A percentile compares a stretch with the other conserved stretches of the same genome.
Evolutionary conservation across 768 basidiomycete genomes (phyloP).

Genomic region (Artomyces pyxidatus): DNA sequence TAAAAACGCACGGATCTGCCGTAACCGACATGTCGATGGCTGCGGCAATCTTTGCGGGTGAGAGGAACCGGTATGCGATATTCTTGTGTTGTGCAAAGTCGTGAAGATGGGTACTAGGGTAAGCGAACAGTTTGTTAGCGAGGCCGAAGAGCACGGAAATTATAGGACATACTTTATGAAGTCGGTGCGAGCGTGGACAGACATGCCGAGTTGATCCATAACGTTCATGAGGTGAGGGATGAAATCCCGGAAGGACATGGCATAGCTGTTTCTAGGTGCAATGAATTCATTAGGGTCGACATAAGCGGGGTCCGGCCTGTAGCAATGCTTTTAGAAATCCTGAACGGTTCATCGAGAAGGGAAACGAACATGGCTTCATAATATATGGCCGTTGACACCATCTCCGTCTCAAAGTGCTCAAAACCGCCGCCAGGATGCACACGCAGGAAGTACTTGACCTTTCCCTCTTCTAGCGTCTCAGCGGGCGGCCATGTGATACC

Average conservation of each 20-base stretch:
- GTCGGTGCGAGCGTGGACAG: constrained; percentile 70
- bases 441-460: constrained; percentile 75
- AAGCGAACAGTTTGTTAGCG: not conserved
- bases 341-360: not conserved
- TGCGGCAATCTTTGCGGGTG: constrained; percentile 68
- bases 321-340: constrained; percentile 1
- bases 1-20: constrained; percentile 72
- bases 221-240: constrained; percentile 74
- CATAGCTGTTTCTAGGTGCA: constrained; percentile 75
- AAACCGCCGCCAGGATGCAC: constrained; percentile 81
- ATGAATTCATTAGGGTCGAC: constrained; percentile 75
- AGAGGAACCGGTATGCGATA: constrained; percentile 85
- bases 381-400: constrained; percentile 72
- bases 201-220: constrained; percentile 80
- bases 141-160: constrained; percentile 4
- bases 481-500: constrained; percentile 74
- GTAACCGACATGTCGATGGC: constrained; percentile 88
- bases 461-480: constrained; percentile 55
- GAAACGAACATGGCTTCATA: constrained; percentile 72
- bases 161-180: constrained; percentile 60
- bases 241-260: constrained; percentile 77
- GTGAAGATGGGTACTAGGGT: constrained; percentile 72
- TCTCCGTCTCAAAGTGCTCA: constrained; percentile 80
- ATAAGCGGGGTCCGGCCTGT: constrained; percentile 72
- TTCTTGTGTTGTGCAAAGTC: constrained; percentile 73